Conservation (phyloP, 257 asterid species). For the Rauvolfia tetraphylla region DNA sequence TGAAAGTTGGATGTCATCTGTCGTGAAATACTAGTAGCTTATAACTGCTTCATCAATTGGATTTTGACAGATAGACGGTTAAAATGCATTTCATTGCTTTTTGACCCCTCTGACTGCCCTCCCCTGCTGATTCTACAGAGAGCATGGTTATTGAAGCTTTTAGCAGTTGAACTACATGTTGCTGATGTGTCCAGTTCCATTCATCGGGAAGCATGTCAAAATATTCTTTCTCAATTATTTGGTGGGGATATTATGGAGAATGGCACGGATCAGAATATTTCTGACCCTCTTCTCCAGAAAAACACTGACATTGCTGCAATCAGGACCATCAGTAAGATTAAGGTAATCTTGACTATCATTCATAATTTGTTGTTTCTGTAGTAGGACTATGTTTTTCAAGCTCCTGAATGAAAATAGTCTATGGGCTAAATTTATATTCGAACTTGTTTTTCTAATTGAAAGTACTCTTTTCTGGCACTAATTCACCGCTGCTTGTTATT, state of each 20-base stretch:
- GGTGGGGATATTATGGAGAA: conserved; percentile 44
- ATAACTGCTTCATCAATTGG: background rate
- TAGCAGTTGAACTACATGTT: conserved; percentile 77
- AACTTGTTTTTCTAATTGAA: background rate
- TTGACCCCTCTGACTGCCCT: background rate
- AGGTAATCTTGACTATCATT: conserved; percentile 43
- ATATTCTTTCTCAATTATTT: conserved; percentile 69
- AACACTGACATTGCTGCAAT: conserved; percentile 35
- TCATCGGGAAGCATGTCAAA: conserved; percentile 79
- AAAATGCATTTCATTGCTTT: background rate
- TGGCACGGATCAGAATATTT: conserved; percentile 38
- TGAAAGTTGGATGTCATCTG: background rate
- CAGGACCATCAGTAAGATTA: conserved; percentile 52
- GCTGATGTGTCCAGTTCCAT: conserved; percentile 58
- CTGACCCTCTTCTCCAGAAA: conserved; percentile 32
- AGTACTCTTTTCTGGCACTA: background rate
- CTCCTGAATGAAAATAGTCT: background rate
- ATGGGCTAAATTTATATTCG: background rate
- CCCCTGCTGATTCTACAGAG: conserved; percentile 45
- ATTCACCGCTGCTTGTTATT: background rate
- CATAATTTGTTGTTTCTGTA: background rate
- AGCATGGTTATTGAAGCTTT: conserved; percentile 94
- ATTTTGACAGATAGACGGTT: background rate
- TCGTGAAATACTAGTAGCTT: background rate
- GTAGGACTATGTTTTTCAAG: background rate